phyloP scores from a whole-genome alignment of 2,329 filamentous ascomycete species.

The Harringtonia aguacate region DNA sequence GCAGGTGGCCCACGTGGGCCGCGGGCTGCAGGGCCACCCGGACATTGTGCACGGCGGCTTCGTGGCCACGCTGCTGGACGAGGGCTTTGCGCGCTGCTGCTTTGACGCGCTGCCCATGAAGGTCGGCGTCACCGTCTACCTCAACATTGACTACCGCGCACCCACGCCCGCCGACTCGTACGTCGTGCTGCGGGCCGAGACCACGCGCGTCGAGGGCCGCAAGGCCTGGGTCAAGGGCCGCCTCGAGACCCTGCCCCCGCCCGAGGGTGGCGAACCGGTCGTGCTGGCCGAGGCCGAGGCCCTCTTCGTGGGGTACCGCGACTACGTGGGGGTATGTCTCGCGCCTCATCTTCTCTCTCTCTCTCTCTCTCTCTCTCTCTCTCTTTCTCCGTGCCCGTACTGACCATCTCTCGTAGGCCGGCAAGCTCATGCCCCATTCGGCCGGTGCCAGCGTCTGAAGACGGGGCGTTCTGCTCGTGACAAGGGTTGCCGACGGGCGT shows the following conservation, averaged over 20 bases:
- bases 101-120: slow-evolving; percentile 82
- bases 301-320: slow-evolving; percentile 51
- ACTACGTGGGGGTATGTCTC: slow-evolving; percentile 40
- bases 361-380: background rate
- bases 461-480: too few relatives aligned
- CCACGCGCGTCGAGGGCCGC: slow-evolving; percentile 76
- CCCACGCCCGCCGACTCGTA: slow-evolving; percentile 68
- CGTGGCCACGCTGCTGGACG: slow-evolving; percentile 85
- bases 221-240: slow-evolving; percentile 90
- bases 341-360: background rate
- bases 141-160: slow-evolving; percentile 73
- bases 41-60: slow-evolving; percentile 86
- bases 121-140: slow-evolving; percentile 74
- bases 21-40: slow-evolving; percentile 76
- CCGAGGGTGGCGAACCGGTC: slow-evolving; percentile 46
- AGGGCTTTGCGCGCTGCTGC: slow-evolving; percentile 78
- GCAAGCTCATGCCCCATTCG: too few relatives aligned
- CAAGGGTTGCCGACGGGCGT: too few relatives aligned
- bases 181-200: slow-evolving; percentile 68
- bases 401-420: too few relatives aligned
- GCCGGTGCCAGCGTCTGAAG: too few relatives aligned
- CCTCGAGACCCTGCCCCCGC: slow-evolving; percentile 63
- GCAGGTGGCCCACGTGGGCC: slow-evolving; percentile 66
- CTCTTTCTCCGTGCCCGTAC: background rate
- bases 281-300: slow-evolving; percentile 75